A percentile compares a stretch with the other conserved stretches of the same genome.
Conservation (phyloP, 2,329 filamentous ascomycete species). For the Tolypocladium sp. region DNA sequence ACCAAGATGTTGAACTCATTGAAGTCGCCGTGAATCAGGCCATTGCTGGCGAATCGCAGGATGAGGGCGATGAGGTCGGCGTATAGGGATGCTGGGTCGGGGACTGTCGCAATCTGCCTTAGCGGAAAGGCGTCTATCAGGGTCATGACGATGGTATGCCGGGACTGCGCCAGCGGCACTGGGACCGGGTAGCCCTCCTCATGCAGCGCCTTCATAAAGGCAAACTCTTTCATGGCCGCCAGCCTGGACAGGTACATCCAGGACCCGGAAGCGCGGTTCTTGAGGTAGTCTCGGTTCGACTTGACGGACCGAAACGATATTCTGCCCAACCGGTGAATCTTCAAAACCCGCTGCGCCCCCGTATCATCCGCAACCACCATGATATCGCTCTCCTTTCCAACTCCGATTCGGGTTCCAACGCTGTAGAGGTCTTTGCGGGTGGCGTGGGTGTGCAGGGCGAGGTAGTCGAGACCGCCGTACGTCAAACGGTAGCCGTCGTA, state of each 20-base stretch:
- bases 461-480: conserved; percentile 93
- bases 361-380: conserved; percentile 79
- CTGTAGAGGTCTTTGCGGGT: conserved; percentile 76
- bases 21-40: conserved; percentile 94
- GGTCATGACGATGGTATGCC: conserved; percentile 95
- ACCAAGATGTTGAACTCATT: conserved; percentile 99
- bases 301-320: conserved; percentile 97
- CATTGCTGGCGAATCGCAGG: conserved; percentile 71
- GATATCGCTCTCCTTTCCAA: conserved; percentile 97
- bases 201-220: conserved; percentile 82
- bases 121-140: conserved; percentile 88
- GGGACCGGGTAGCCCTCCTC: conserved; percentile 86
- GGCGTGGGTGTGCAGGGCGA: conserved; percentile 86
- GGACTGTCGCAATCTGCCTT: conserved; percentile 75
- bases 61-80: conserved; percentile 85
- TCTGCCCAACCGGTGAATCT: conserved; percentile 90
- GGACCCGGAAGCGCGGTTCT: conserved; percentile 66
- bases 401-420: conserved; percentile 87
- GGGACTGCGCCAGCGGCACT: conserved; percentile 76
- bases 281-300: conserved; percentile 89
- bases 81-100: conserved; percentile 78
- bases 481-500: conserved; percentile 97
- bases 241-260: conserved; percentile 98
- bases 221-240: conserved; percentile 87
- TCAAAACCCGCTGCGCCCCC: conserved; percentile 73